Percentiles rank a stretch among this genome's conserved stretches.
These are phyloP conservation scores for Paraurostyla sp. DNA, from an alignment of 73 alveolate genomes.

Conservation along the genomic window DNA sequence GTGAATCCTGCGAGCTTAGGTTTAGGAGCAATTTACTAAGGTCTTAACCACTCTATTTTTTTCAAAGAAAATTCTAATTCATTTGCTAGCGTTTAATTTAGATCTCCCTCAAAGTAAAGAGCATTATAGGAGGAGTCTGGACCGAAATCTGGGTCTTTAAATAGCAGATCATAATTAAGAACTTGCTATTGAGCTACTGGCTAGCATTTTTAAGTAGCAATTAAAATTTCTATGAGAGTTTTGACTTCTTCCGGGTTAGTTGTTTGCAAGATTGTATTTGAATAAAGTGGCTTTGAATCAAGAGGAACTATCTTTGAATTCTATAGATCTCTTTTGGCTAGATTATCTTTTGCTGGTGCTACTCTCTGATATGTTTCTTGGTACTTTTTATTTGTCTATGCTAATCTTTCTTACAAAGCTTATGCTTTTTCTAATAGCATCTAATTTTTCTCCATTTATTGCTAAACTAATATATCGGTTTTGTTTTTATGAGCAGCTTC, in stretches of 20 bases:
- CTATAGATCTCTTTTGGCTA: conserved; percentile 41
- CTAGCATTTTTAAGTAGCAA: conserved; percentile 37
- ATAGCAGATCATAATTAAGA: conserved; percentile 23
- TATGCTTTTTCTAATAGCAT: conserved; percentile 19
- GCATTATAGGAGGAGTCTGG: conserved; percentile 54
- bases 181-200: conserved; percentile 21
- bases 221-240: neutral
- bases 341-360: conserved; percentile 31
- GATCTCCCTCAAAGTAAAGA: conserved; percentile 55
- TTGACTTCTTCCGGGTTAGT: conserved; percentile 47
- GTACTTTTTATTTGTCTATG: neutral
- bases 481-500: neutral
- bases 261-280: conserved; percentile 30
- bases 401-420: conserved; percentile 2
- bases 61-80: conserved; percentile 37
- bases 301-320: conserved; percentile 47
- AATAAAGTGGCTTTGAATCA: conserved; percentile 9
- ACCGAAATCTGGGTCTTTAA: conserved; percentile 69
- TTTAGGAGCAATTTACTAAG: conserved; percentile 61
- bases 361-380: neutral
- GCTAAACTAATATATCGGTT: neutral
- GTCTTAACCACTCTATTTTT: conserved; percentile 64
- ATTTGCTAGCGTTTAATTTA: neutral
- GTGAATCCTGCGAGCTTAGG: conserved; percentile 61
- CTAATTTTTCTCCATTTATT: conserved; percentile 15